Evolutionary conservation across 2,329 filamentous ascomycete genomes (phyloP), one percentile per base, ranked within the genome.

Genomic region (Talaromyces sp.): DNA sequence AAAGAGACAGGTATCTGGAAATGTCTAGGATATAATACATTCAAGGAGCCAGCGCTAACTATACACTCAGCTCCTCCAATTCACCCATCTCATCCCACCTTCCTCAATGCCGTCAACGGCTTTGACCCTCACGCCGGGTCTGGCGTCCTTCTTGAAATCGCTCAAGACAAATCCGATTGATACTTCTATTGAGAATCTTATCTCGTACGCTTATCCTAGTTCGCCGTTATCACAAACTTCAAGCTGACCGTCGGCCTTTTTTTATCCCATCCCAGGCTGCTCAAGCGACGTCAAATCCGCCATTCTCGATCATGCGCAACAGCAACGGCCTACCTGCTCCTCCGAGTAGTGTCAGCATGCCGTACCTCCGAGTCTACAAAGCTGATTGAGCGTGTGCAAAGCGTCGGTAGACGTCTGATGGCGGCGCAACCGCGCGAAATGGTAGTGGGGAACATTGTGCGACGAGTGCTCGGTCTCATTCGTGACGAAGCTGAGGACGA

Each of bases 381-480:
- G 65, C 85, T 99, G 46, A 85, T 97, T 54, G 84, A 87, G 63
- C 86, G 90, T 60, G 86, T 99, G 56, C 86, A 89, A 60, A 82
- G 86, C 54, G 86, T 93, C 20, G 94, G 94, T 51, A 83, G 86
- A 63, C 84, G 86, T 50, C 80, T 99, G 39, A 86, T 89, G 32
- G 84, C 88, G 50, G 92, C 94, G 7, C 91, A 96, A 65, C 93
- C 93, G 14, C 85, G 88, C 55, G 94, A 97, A 76, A 87, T 96
- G 63, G 90, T 91, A 4, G 91, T 97, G 40, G 93, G 91, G 47
- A 99, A 99, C 68, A 92, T 99, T 62, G 90, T 97, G 42, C 86
- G 92, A 55, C 86, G 94, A 57, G 89, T 97, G 2, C 79, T 99
- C 33, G 90, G 91, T 39, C 81, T 99, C 58, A 94, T 99, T 60